Percentiles rank a stretch among this genome's conserved stretches.
Evolutionary conservation across 306 rosid genomes (phyloP).

Genomic region (Gynostemma pentaphyllum): DNA sequence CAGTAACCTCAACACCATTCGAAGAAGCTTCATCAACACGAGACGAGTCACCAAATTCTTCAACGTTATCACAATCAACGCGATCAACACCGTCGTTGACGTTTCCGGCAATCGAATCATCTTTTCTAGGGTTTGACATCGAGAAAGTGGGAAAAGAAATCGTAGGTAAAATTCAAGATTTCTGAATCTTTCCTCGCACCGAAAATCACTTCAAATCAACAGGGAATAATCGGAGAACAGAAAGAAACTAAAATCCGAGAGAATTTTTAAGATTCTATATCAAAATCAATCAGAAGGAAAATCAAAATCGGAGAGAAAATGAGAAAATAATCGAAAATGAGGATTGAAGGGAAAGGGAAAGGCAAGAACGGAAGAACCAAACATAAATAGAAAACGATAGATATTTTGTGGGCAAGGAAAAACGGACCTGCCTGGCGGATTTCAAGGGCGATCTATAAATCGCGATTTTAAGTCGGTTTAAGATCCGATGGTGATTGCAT

Average conservation of each 20-base stretch:
- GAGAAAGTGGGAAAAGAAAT: no score
- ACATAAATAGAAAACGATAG: neutral
- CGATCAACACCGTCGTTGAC: slow-evolving; percentile 17
- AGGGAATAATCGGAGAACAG: neutral
- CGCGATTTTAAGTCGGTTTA: slow-evolving; percentile 16
- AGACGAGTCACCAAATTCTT: slow-evolving; percentile 32
- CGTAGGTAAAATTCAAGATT: neutral
- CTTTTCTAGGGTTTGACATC: slow-evolving; percentile 44
- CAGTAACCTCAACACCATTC: slow-evolving; percentile 22
- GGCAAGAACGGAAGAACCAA: neutral
- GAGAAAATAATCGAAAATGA: no score
- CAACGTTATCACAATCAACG: slow-evolving; percentile 26
- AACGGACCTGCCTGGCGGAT: slow-evolving; percentile 40
- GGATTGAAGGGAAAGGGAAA: no score
- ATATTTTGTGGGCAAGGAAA: neutral
- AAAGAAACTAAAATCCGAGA: neutral
- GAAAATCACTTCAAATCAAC: neutral
- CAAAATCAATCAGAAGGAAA: neutral
- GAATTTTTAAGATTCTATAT: no score
- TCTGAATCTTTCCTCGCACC: neutral
- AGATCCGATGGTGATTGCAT: slow-evolving; percentile 30
- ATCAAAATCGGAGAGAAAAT: no score
- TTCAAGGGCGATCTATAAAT: slow-evolving; percentile 23
- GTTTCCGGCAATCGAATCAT: slow-evolving; percentile 24
- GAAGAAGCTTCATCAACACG: slow-evolving; percentile 21